phyloP scores from a whole-genome alignment of 169 alveolate genomes.

The Eimeria acervulina region DNA sequence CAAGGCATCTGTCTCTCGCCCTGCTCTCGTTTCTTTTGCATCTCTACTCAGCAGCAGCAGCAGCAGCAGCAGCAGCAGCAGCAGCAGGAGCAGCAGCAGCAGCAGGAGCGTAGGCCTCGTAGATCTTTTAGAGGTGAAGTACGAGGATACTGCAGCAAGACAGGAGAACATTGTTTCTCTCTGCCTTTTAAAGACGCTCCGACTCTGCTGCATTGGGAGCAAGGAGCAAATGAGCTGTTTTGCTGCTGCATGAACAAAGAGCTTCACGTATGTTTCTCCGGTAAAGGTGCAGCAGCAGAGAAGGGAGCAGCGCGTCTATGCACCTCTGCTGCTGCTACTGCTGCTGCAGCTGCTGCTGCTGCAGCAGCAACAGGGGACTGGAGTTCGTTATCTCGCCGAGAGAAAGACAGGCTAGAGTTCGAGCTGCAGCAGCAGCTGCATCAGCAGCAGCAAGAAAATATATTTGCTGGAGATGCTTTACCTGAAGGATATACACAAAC shows the following conservation, averaged over 20 bases:
- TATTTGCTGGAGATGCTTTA: conserved; percentile 32
- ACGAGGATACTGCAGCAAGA: not conserved
- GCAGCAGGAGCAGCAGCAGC: conserved; percentile 18
- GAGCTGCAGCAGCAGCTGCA: not conserved
- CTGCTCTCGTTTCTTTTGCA: conserved; percentile 44
- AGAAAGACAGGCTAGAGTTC: conserved; percentile 13
- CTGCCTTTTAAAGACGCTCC: not conserved
- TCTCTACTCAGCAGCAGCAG: conserved; percentile 43
- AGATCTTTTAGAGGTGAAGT: no score
- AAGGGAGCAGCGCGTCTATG: no score
- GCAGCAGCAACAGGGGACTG: conserved; percentile 74
- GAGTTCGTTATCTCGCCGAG: conserved; percentile 59
- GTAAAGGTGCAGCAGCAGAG: not conserved
- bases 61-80: not conserved
- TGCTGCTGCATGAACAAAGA: not conserved
- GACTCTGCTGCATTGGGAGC: not conserved
- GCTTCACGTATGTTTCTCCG: not conserved
- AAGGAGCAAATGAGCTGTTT: not conserved
- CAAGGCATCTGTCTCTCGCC: conserved; percentile 78
- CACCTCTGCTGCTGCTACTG: not conserved
- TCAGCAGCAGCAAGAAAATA: conserved; percentile 26
- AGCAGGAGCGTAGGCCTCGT: not conserved
- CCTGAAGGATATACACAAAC: conserved; percentile 76
- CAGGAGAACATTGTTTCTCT: not conserved
- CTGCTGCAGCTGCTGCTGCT: conserved; percentile 34